phyloP scores from a whole-genome alignment of 1,284 basidiomycete genomes.

The Malassezia globosa region DNA sequence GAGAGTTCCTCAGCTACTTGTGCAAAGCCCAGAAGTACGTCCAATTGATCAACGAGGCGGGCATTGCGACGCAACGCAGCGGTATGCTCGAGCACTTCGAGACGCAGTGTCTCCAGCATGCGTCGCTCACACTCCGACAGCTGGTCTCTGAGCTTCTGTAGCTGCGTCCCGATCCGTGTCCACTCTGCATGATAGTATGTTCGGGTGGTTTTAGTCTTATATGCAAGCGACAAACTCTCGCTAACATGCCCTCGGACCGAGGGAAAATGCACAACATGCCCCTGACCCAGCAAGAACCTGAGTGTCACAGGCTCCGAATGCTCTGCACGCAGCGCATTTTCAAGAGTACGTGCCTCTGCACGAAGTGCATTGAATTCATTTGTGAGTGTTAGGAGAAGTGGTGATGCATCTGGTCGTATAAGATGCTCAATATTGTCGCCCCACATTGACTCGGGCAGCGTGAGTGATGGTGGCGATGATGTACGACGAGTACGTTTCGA shows the following conservation, averaged over 20 bases:
- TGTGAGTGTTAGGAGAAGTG: slow-evolving; percentile 19
- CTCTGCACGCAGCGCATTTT: slow-evolving; percentile 21
- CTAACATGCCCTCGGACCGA: slow-evolving; percentile 7
- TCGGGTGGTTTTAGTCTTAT: slow-evolving; percentile 28
- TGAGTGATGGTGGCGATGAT: background rate
- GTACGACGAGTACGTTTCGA: background rate
- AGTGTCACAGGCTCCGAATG: slow-evolving; percentile 24
- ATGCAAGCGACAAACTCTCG: slow-evolving; percentile 24
- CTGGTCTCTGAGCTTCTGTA: slow-evolving; percentile 22
- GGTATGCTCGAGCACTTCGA: slow-evolving; percentile 18
- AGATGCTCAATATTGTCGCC: slow-evolving; percentile 41
- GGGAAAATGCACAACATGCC: slow-evolving; percentile 38
- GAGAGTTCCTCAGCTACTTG: slow-evolving; percentile 67
- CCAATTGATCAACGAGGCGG: slow-evolving; percentile 73
- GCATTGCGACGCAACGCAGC: slow-evolving; percentile 58
- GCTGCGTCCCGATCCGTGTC: slow-evolving; percentile 24
- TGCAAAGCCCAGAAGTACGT: slow-evolving; percentile 72
- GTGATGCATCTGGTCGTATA: slow-evolving; percentile 32
- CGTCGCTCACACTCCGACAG: slow-evolving; percentile 23
- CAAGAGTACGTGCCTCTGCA: slow-evolving; percentile 19
- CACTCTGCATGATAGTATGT: slow-evolving; percentile 34
- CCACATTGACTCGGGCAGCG: slow-evolving; percentile 19
- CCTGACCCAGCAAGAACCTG: slow-evolving; percentile 34
- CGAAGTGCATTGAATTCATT: slow-evolving; percentile 23
- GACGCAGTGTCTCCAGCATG: slow-evolving; percentile 31